Base-by-base conservation (phyloP, 495 filamentous ascomycete genomes). In the Podospora australis region DNA sequence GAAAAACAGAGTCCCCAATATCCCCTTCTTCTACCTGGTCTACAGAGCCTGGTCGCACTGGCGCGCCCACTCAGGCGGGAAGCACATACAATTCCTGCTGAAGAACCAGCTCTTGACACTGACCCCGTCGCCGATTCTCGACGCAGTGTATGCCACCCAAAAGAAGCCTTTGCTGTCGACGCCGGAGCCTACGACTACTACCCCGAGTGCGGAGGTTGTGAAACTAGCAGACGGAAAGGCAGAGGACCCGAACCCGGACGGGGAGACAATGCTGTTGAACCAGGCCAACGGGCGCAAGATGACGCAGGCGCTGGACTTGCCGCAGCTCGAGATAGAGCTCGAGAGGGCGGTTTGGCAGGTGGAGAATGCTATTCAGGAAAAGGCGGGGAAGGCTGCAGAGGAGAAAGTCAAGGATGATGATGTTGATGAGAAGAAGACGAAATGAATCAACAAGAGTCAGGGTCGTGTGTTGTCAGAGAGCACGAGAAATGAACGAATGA, bases 21-120 rank as follows among this genome's bases (percentile, higher is more conserved):
- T 98, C n/a, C 92, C 92, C 20, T 97, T 97, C 72, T 96, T 97
- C 72, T 99, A 97, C 61, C 72, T 96, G 14, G 77, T 74, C 2
- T 99, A 94, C 67, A 76, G 92, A 44, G 79, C 79, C 25, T 83
- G 78, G 72, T 83, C 78, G 25, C 78, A 82, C 52, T 82, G 76
- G 75, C 66, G 74, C 71, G 92, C 92, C 28, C 68, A 94, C 30
- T 78, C 78, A 17, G 92, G 92, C 22, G 91, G 90, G 23, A 85
- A 81, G 59, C 88, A 97, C 62, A 63, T 97, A 3, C 76, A 89
- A 48, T 94, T 84, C 52, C 78, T 97, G 7, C 60, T 94, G 24
- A 68, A 84, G 9, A 82, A 87, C 30, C 72, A 81, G 13, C 74
- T 95, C 14, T 62, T 94, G 21, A 71, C 74, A 4, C 67, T 78